Evolutionary conservation across 176 grass and related monocot genomes (phyloP).

Genomic region (Paspalum vaginatum): DNA sequence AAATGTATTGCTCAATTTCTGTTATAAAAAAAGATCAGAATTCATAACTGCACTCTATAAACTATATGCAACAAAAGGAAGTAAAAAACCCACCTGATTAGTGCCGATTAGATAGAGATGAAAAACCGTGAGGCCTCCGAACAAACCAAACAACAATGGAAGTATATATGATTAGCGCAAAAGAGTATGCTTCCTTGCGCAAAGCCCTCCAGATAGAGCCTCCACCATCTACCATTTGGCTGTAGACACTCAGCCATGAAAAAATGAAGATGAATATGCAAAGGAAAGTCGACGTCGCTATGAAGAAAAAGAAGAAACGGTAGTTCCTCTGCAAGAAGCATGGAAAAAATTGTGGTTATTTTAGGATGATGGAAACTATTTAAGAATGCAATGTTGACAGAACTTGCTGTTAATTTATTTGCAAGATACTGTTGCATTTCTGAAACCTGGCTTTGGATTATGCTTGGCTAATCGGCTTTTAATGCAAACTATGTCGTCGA

Average conservation of each 20-base stretch:
- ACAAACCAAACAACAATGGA: conserved; percentile 71
- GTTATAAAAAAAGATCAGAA: not conserved
- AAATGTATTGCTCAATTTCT: not conserved
- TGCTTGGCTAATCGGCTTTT: conserved; percentile 3
- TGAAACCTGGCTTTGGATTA: not conserved
- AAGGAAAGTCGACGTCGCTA: conserved; percentile 63
- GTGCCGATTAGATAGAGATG: conserved; percentile 71
- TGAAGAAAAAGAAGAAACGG: conserved; percentile 66
- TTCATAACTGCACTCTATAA: not conserved
- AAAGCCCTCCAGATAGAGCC: conserved; percentile 51
- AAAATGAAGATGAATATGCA: conserved; percentile 62
- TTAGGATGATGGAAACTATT: not conserved
- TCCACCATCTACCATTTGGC: conserved; percentile 38
- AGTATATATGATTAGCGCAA: conserved; percentile 71
- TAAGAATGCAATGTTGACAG: not conserved
- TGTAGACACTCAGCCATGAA: conserved; percentile 57
- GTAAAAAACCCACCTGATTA: conserved; percentile 53
- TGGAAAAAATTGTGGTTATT: conserved; percentile 28
- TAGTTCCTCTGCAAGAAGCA: conserved; percentile 72
- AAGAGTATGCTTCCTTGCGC: conserved; percentile 49
- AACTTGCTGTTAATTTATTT: conserved; percentile 11
- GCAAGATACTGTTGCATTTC: not conserved
- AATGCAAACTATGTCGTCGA: not conserved
- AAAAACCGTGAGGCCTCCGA: conserved; percentile 67
- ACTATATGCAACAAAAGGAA: conserved; percentile 9